A percentile compares a stretch with the other conserved stretches of the same genome.
Conservation (phyloP, 2,329 filamentous ascomycete genomes). For the Knufia petricola region DNA sequence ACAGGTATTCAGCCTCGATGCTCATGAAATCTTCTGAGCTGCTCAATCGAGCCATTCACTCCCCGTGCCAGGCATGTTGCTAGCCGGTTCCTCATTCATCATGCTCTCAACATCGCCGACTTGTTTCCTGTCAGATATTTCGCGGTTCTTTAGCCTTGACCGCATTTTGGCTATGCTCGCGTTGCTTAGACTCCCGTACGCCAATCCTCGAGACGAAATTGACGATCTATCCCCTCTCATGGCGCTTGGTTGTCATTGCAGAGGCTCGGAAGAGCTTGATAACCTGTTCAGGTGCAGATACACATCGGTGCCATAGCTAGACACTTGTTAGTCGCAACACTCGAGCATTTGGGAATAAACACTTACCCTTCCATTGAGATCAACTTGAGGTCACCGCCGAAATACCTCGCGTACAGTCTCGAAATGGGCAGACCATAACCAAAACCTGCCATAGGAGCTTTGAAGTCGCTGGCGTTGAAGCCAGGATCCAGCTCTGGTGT, state of each 20-base stretch:
- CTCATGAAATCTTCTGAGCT: not conserved
- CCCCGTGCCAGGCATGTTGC: conserved; percentile 16
- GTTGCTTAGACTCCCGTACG: conserved; percentile 28
- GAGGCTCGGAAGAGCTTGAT: conserved; percentile 86
- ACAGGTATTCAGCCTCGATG: no score
- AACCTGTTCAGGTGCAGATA: conserved; percentile 96
- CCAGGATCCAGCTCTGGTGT: conserved; percentile 92
- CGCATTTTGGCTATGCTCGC: conserved; percentile 47
- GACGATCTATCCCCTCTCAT: conserved; percentile 29
- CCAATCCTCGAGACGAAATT: conserved; percentile 50
- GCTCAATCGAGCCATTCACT: conserved; percentile 20
- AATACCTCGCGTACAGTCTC: conserved; percentile 88
- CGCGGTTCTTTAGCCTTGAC: conserved; percentile 58
- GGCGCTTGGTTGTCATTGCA: conserved; percentile 88
- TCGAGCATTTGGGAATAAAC: conserved; percentile 1
- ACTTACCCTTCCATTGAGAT: conserved; percentile 98
- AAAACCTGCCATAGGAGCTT: conserved; percentile 97
- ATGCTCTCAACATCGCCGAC: conserved; percentile 78
- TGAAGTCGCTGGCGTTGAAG: conserved; percentile 98
- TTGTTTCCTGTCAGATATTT: conserved; percentile 79
- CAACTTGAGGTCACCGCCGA: conserved; percentile 90
- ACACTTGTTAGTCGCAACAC: conserved; percentile 19
- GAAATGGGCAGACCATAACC: conserved; percentile 96
- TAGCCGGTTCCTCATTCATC: conserved; percentile 46
- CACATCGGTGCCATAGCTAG: conserved; percentile 91